phyloP scores from a whole-genome alignment of 129 eudicot genomes.

The Dittrichia graveolens region DNA sequence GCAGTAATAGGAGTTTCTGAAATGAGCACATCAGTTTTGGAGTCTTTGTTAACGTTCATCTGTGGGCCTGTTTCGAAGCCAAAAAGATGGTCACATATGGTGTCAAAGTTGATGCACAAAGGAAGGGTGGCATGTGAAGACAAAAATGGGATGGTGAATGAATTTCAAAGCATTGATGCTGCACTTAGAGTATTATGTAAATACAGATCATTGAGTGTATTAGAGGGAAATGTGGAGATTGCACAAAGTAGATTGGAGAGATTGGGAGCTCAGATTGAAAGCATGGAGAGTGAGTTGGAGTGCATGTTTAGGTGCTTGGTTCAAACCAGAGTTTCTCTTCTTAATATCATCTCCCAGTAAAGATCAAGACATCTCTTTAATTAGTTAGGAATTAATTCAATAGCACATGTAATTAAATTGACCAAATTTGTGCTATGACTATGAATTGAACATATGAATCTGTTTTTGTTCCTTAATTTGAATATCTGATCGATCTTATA shows the following conservation, averaged over 20 bases:
- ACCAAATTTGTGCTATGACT: background rate
- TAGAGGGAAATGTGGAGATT: slow-evolving; percentile 2
- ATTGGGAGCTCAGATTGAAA: slow-evolving; percentile 30
- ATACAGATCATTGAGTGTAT: background rate
- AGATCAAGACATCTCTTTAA: background rate
- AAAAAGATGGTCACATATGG: slow-evolving; percentile 36
- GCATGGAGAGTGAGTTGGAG: slow-evolving; percentile 35
- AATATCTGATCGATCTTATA: too few relatives aligned
- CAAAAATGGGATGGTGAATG: slow-evolving; percentile 22
- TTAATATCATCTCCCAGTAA: slow-evolving; percentile 37
- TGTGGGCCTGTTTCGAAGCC: slow-evolving; percentile 29
- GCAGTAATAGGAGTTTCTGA: slow-evolving; percentile 41
- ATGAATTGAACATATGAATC: background rate
- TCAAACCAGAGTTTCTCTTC: slow-evolving; percentile 35
- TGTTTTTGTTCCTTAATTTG: background rate
- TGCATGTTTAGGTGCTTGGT: slow-evolving; percentile 36
- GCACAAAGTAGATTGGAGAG: slow-evolving; percentile 33
- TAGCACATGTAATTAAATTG: too few relatives aligned
- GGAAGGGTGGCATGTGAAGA: slow-evolving; percentile 27
- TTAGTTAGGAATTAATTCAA: background rate
- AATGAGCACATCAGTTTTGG: slow-evolving; percentile 36
- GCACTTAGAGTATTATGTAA: slow-evolving; percentile 26
- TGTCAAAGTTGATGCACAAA: slow-evolving; percentile 37
- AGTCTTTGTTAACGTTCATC: slow-evolving; percentile 34
- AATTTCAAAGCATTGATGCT: slow-evolving; percentile 27